A percentile compares a stretch with the other conserved stretches of the same genome.
These are phyloP conservation scores for Fusarium algeriense DNA, from an alignment of 2,329 filamentous ascomycete species.

Conservation along the genomic window DNA sequence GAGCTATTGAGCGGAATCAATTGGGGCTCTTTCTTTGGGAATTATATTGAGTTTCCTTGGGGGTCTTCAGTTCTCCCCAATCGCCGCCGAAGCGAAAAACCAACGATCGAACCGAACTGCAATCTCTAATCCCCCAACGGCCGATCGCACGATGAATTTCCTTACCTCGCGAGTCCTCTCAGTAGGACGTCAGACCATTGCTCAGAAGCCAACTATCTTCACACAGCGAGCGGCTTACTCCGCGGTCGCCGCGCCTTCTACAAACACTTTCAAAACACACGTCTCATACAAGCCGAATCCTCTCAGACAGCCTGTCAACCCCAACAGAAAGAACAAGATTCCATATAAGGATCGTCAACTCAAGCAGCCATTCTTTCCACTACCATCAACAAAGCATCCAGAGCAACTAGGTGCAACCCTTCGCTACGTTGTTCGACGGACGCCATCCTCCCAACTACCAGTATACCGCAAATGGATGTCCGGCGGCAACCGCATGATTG, in stretches of 20 bases:
- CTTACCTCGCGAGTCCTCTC: slow-evolving; percentile 43
- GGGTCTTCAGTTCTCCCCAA: too few relatives aligned
- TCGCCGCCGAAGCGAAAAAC: not conserved
- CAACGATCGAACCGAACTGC: slow-evolving; percentile 3
- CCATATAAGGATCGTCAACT: slow-evolving; percentile 42
- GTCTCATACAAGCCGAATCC: slow-evolving; percentile 42
- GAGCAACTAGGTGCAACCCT: slow-evolving; percentile 47
- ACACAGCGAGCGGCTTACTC: slow-evolving; percentile 29
- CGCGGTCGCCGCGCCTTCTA: slow-evolving; percentile 31
- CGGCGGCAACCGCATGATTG: slow-evolving; percentile 81
- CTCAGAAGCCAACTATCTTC: slow-evolving; percentile 23
- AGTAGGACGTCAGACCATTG: slow-evolving; percentile 35
- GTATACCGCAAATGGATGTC: slow-evolving; percentile 81
- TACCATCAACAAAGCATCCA: slow-evolving; percentile 48
- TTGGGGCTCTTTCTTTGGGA: slow-evolving; percentile 12
- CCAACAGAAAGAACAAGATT: slow-evolving; percentile 46
- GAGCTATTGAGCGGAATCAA: slow-evolving; percentile 15
- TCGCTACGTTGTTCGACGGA: slow-evolving; percentile 80
- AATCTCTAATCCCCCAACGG: slow-evolving; percentile 5
- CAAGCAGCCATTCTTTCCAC: slow-evolving; percentile 47
- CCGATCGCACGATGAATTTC: slow-evolving; percentile 46
- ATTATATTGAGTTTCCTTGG: not conserved
- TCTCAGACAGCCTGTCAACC: slow-evolving; percentile 38
- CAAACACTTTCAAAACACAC: slow-evolving; percentile 43
- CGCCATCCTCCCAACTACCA: slow-evolving; percentile 76